A percentile compares a stretch with the other conserved stretches of the same genome.
Conservation (phyloP, 805 yeast genomes). For the Saccharomyces kudriavzevii region DNA sequence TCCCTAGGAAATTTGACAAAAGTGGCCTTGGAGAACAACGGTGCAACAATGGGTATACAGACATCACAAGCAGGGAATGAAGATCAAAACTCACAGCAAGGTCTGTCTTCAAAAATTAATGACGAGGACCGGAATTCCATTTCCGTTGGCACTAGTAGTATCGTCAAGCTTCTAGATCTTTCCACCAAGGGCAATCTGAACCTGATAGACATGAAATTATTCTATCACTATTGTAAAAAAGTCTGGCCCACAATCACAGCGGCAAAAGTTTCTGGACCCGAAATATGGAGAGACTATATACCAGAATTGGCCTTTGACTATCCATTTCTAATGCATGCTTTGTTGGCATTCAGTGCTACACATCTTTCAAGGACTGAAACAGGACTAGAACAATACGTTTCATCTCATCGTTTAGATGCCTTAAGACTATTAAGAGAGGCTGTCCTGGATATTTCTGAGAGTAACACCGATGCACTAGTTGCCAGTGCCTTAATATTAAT, state of each 20-base stretch:
- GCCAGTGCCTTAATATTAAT: slow-evolving; percentile 84
- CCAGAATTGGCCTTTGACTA: slow-evolving; percentile 81
- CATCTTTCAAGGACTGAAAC: slow-evolving; percentile 72
- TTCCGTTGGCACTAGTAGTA: slow-evolving; percentile 1
- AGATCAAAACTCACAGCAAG: slow-evolving; percentile 8
- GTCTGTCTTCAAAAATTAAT: not conserved
- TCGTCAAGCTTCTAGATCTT: slow-evolving; percentile 19
- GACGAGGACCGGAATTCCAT: not conserved
- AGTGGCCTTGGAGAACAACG: not conserved
- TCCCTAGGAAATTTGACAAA: not conserved
- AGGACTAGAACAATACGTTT: slow-evolving; percentile 72
- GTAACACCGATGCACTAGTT: slow-evolving; percentile 86
- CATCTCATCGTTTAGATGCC: slow-evolving; percentile 83
- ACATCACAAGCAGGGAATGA: slow-evolving; percentile 7
- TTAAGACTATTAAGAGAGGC: slow-evolving; percentile 73
- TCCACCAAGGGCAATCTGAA: slow-evolving; percentile 39
- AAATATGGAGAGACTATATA: slow-evolving; percentile 81
- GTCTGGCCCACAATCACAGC: slow-evolving; percentile 84
- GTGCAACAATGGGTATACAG: not conserved
- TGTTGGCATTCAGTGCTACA: slow-evolving; percentile 86
- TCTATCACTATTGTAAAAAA: slow-evolving; percentile 79
- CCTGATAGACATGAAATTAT: slow-evolving; percentile 67
- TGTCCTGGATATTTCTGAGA: slow-evolving; percentile 71
- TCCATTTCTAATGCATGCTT: slow-evolving; percentile 87
- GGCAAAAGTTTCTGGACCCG: slow-evolving; percentile 75